Evolutionary conservation across 2,329 filamentous ascomycete genomes (phyloP).

Genomic region (Colletotrichum spinosum): DNA sequence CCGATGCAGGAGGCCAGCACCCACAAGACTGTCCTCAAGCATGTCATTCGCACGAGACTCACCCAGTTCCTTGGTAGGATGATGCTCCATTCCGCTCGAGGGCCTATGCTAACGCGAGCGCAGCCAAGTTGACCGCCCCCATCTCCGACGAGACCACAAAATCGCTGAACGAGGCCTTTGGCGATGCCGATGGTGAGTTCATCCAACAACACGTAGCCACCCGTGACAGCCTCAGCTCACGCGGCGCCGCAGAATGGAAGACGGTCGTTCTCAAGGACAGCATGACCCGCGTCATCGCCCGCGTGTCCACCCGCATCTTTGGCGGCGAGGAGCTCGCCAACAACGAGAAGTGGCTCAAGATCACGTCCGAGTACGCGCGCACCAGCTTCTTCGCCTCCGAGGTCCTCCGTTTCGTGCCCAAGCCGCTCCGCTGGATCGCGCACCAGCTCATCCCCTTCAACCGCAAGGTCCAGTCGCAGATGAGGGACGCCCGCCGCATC

Average conservation of each 20-base stretch:
- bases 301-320: constrained; percentile 40
- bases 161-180: constrained; percentile 18
- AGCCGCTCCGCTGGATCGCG: constrained; percentile 32
- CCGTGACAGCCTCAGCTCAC: no score
- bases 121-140: constrained; percentile 29
- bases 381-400: constrained; percentile 27
- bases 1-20: constrained; percentile 25
- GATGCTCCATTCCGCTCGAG: no score
- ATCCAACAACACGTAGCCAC: fast-evolving
- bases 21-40: constrained; percentile 26
- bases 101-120: not conserved
- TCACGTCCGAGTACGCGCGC: constrained; percentile 32
- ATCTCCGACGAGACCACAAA: constrained; percentile 29
- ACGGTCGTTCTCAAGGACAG: constrained; percentile 18
- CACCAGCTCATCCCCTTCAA: constrained; percentile 38
- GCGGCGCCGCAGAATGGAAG: constrained; percentile 30
- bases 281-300: constrained; percentile 36
- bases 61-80: constrained; percentile 31
- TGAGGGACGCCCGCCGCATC: constrained; percentile 38
- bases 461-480: constrained; percentile 25
- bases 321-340: constrained; percentile 40
- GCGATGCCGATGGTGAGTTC: constrained; percentile 5
- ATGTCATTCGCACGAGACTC: constrained; percentile 33
- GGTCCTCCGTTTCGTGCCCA: constrained; percentile 37
- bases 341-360: constrained; percentile 39